Evolutionary conservation across 768 basidiomycete species (phyloP).

Genomic region (Panus rudis): DNA sequence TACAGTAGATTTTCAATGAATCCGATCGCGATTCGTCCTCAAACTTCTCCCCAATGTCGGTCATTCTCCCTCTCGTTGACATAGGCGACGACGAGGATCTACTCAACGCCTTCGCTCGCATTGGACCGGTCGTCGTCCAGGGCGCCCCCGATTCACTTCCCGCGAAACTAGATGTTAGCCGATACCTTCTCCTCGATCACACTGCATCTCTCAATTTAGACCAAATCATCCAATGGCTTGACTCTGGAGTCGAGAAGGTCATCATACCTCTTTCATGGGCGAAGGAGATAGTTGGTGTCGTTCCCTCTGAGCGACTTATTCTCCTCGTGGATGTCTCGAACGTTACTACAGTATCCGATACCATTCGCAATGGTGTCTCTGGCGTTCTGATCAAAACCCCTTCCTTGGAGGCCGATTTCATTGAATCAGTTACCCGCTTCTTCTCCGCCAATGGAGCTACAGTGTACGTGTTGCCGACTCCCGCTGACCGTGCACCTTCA

Average conservation of each 20-base stretch:
- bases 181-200: slow-evolving; percentile 52
- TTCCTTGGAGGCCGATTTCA: slow-evolving; percentile 65
- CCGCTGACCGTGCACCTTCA: slow-evolving; percentile 45
- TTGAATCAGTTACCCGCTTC: slow-evolving; percentile 71
- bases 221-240: slow-evolving; percentile 57
- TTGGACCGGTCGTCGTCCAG: slow-evolving; percentile 69
- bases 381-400: slow-evolving; percentile 76
- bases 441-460: slow-evolving; percentile 55
- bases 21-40: neutral
- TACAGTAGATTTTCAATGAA: neutral
- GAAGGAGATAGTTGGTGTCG: slow-evolving; percentile 55
- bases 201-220: slow-evolving; percentile 41
- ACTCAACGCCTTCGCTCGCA: slow-evolving; percentile 55
- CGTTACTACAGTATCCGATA: slow-evolving; percentile 70
- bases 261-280: slow-evolving; percentile 64
- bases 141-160: slow-evolving; percentile 16
- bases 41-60: slow-evolving; percentile 16
- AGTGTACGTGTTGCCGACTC: slow-evolving; percentile 53
- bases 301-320: slow-evolving; percentile 68
- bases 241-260: slow-evolving; percentile 74
- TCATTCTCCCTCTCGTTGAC: slow-evolving; percentile 47
- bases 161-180: slow-evolving; percentile 25
- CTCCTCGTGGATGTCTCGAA: slow-evolving; percentile 71
- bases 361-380: slow-evolving; percentile 62
- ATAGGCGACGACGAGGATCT: slow-evolving; percentile 36